phyloP scores from a whole-genome alignment of 768 basidiomycete species.

The Boletus bicolor region DNA sequence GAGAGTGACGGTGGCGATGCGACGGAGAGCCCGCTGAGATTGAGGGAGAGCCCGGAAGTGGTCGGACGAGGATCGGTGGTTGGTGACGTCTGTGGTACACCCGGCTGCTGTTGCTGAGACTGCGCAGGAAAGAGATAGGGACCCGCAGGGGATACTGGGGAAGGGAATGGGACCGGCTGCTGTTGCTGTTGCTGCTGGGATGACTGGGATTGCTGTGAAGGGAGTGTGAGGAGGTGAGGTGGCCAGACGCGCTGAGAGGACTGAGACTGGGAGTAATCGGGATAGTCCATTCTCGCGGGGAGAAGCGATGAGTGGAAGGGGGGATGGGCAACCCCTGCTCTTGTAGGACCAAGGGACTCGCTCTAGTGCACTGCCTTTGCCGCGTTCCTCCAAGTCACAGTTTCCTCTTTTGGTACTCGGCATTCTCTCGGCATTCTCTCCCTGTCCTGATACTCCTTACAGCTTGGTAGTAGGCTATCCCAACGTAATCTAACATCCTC shows the following conservation, averaged over 20 bases:
- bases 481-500: constrained; percentile 12
- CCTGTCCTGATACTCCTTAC: background rate
- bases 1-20: constrained; percentile 64
- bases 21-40: constrained; percentile 64
- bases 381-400: background rate
- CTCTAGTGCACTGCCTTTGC: constrained; percentile 16
- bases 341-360: constrained; percentile 12
- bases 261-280: constrained; percentile 31
- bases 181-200: background rate
- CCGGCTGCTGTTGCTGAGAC: constrained; percentile 16
- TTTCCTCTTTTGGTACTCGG: constrained; percentile 8
- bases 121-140: constrained; percentile 22
- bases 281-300: constrained; percentile 24
- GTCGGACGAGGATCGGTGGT: constrained; percentile 19
- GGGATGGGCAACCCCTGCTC: background rate
- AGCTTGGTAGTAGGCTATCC: constrained; percentile 12
- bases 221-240: constrained; percentile 15
- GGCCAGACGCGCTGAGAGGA: constrained; percentile 27
- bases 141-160: constrained; percentile 21
- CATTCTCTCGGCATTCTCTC: constrained; percentile 1
- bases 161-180: constrained; percentile 20
- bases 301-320: background rate
- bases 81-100: constrained; percentile 13
- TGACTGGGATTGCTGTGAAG: background rate
- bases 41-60: constrained; percentile 56